A percentile compares a stretch with the other conserved stretches of the same genome.
phyloP scores from a whole-genome alignment of 2,329 filamentous ascomycete species.

The Cytospora chrysosperma region DNA sequence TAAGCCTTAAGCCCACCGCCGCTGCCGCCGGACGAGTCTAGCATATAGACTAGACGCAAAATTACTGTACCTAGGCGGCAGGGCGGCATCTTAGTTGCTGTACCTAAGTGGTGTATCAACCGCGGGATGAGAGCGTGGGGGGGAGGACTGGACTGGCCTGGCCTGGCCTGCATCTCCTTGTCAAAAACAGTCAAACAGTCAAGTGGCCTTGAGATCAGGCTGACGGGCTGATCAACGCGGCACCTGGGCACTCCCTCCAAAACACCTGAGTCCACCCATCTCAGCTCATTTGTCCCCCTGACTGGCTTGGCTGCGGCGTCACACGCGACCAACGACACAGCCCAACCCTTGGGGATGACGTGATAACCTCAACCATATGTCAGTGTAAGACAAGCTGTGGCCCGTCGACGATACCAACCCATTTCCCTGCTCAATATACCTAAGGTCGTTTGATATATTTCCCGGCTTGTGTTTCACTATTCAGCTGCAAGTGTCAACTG shows the following conservation, averaged over 20 bases:
- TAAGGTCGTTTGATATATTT: neutral
- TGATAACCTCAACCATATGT: neutral
- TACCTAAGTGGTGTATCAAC: too few species aligned
- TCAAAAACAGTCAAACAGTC: neutral
- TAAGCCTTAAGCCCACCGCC: too few species aligned
- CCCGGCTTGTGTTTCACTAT: neutral
- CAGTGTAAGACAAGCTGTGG: neutral
- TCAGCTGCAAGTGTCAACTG: neutral
- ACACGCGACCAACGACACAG: constrained; percentile 1
- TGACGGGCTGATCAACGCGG: constrained; percentile 13
- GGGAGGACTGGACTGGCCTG: too few species aligned
- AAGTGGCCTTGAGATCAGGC: constrained; percentile 17
- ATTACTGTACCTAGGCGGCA: neutral
- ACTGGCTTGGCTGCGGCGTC: constrained; percentile 18
- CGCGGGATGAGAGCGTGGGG: too few species aligned
- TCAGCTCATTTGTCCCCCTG: constrained; percentile 16
- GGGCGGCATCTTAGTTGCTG: neutral
- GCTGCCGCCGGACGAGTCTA: neutral
- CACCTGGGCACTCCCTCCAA: neutral
- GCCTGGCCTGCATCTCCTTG: constrained; percentile 5
- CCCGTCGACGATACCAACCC: neutral
- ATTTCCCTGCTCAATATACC: neutral
- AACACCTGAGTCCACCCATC: constrained; percentile 1
- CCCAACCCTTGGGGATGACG: constrained; percentile 11
- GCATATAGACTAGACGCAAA: neutral